Conservation (phyloP, 805 yeast species). For the Wickerhamomyces strasburgensis region DNA sequence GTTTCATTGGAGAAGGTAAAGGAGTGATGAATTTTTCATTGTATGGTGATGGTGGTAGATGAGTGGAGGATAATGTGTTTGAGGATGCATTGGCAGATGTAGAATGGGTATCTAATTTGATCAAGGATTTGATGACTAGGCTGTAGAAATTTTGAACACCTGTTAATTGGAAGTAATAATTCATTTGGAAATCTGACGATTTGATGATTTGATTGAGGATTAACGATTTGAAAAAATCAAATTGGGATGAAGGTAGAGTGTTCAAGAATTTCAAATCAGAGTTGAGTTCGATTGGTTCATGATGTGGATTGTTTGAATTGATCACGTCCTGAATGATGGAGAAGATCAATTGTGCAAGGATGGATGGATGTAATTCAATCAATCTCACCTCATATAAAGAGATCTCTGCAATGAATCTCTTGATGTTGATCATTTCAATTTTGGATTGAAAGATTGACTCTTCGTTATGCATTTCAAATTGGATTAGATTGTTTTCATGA, state of each 20-base stretch:
- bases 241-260: constrained; percentile 3
- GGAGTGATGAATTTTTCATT: constrained; percentile 12
- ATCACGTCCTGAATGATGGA: constrained; percentile 7
- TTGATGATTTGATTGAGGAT: constrained; percentile 10
- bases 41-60: constrained; percentile 6
- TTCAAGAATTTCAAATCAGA: constrained; percentile 15
- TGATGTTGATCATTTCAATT: constrained; percentile 39
- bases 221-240: constrained; percentile 10
- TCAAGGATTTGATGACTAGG: neutral
- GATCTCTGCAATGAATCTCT: constrained; percentile 45
- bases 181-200: constrained; percentile 9
- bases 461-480: constrained; percentile 28
- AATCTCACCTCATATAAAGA: constrained; percentile 44
- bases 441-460: constrained; percentile 20
- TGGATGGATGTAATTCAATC: constrained; percentile 32
- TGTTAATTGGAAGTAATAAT: constrained; percentile 10
- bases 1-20: constrained; percentile 12
- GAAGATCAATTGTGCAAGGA: constrained; percentile 21
- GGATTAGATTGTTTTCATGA: constrained; percentile 39
- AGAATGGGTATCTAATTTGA: neutral
- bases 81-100: constrained; percentile 5
- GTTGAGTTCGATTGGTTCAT: constrained; percentile 10
- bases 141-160: constrained; percentile 17
- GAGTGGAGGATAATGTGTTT: constrained; percentile 11
- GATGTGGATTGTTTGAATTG: constrained; percentile 5